Conservation (phyloP, 139 green algal genomes). For the Chlorella sp. region DNA sequence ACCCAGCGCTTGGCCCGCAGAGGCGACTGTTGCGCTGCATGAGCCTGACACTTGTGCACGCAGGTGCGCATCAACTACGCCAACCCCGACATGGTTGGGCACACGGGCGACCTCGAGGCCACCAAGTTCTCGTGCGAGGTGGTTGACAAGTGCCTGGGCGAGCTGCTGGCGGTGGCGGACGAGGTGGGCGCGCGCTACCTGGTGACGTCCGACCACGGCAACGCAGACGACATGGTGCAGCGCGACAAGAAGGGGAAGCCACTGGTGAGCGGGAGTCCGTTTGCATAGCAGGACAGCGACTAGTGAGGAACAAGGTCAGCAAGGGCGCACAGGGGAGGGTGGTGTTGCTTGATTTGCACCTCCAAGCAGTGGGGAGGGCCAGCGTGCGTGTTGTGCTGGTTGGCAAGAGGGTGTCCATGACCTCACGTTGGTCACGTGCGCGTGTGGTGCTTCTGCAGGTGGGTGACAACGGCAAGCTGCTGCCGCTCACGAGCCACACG, state of each 20-base stretch:
- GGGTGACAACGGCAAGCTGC: slow-evolving; percentile 52
- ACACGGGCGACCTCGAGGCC: slow-evolving; percentile 71
- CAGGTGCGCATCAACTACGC: slow-evolving; percentile 81
- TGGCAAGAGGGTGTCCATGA: too few species aligned
- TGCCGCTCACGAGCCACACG: slow-evolving; percentile 91
- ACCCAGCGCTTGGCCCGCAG: too few species aligned
- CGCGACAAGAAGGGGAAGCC: slow-evolving; percentile 84
- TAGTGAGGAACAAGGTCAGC: too few species aligned
- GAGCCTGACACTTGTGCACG: too few species aligned
- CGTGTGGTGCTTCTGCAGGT: background rate
- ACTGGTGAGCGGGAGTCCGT: slow-evolving; percentile 31
- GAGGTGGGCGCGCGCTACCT: slow-evolving; percentile 55
- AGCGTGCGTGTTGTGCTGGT: too few species aligned
- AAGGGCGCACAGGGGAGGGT: slow-evolving; percentile 20
- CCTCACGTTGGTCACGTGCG: too few species aligned
- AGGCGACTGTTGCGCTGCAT: too few species aligned
- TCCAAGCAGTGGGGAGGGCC: too few species aligned
- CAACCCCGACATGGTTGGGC: slow-evolving; percentile 88
- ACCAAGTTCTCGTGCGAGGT: slow-evolving; percentile 50
- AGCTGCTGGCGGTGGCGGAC: slow-evolving; percentile 59
- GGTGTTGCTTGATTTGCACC: slow-evolving; percentile 53
- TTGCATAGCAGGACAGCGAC: too few species aligned
- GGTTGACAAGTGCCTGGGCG: slow-evolving; percentile 73
- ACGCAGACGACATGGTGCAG: slow-evolving; percentile 96
- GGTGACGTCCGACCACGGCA: slow-evolving; percentile 90